Base-by-base conservation (phyloP, 1,284 basidiomycete species). In the Volvariella volvacea region DNA sequence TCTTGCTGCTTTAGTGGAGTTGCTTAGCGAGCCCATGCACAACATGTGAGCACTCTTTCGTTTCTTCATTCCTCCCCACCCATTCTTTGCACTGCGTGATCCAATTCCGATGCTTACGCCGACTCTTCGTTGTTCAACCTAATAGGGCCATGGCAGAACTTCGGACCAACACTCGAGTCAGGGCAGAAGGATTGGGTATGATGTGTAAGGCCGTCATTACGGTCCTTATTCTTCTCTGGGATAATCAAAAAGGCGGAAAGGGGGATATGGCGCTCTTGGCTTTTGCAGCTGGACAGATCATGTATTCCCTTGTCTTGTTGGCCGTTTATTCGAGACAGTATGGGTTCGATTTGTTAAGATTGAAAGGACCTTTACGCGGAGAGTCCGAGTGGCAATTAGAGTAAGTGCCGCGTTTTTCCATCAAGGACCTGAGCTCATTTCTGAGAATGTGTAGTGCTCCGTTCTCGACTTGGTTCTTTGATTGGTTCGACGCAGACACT, bases 1-100 rank as follows among this genome's bases (percentile, higher is more conserved):
- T 10, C 15, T 78, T 3, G 81, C 90, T 0, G 85, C 89, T 1
- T 55, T 91, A 21, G 52, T 79, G 42, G 93, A 96, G 60, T 73
- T 96, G 34, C 55, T 81, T 43, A 80, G 83, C 34, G 93, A 96
- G 60, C 92, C 92, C 3, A 74, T 86, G 64, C 88, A 94, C 61
- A 87, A 92, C 51, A 67, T 73, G 70, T 81, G 55, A 60, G 74
- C 60, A 44, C 39, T 41, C 50, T 48, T 10, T 20, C 21, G 39
- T 6, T 38, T 38, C 21, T 36, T 40, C 17, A 38, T n/a, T n/a
- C n/a, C n/a, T n/a, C n/a, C n/a, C n/a, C n/a, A n/a, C n/a, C n/a
- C n/a, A n/a, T n/a, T n/a, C n/a, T n/a, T n/a, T n/a, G n/a, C n/a
- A n/a, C n/a, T n/a, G n/a, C n/a, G n/a, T n/a, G n/a, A n/a, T n/a